Evolutionary conservation across 2,329 filamentous ascomycete genomes (phyloP).

Genomic region (Hypoxylon rubiginosum): DNA sequence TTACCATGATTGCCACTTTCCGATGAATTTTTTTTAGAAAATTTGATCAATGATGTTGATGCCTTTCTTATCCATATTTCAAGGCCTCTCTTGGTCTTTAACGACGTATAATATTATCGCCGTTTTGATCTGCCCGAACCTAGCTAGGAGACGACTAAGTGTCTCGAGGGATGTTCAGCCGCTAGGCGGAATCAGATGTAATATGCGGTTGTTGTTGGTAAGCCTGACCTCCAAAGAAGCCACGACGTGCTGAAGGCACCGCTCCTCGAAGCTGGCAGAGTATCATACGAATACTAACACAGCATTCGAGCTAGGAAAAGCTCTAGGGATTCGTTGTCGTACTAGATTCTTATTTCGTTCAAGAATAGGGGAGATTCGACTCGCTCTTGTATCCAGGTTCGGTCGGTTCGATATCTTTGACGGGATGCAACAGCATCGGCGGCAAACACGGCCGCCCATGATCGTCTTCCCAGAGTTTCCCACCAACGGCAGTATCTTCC

Average conservation of each 20-base stretch:
- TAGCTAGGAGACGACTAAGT: neutral
- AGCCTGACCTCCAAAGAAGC: conserved; percentile 17
- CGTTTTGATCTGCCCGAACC: neutral
- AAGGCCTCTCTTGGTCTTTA: conserved; percentile 6
- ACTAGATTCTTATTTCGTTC: conserved; percentile 3
- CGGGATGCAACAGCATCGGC: conserved; percentile 69
- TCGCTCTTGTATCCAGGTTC: conserved; percentile 59
- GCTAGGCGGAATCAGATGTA: neutral
- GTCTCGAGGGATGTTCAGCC: neutral
- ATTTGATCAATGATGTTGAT: conserved; percentile 1
- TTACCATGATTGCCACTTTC: conserved; percentile 15
- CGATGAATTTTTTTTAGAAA: conserved; percentile 11
- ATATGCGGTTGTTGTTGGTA: conserved; percentile 3
- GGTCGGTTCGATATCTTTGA: conserved; percentile 70
- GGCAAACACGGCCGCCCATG: conserved; percentile 71
- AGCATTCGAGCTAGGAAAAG: neutral
- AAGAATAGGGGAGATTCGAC: conserved; percentile 56
- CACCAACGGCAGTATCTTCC: conserved; percentile 67
- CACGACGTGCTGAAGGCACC: neutral
- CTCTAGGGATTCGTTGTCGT: neutral
- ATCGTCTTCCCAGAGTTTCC: conserved; percentile 66
- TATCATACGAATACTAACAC: neutral
- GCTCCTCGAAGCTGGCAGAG: neutral
- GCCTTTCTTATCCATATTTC: neutral
- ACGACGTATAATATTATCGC: neutral